Conservation (phyloP, 2,329 filamentous ascomycete species). For the Rutstroemia sp. region DNA sequence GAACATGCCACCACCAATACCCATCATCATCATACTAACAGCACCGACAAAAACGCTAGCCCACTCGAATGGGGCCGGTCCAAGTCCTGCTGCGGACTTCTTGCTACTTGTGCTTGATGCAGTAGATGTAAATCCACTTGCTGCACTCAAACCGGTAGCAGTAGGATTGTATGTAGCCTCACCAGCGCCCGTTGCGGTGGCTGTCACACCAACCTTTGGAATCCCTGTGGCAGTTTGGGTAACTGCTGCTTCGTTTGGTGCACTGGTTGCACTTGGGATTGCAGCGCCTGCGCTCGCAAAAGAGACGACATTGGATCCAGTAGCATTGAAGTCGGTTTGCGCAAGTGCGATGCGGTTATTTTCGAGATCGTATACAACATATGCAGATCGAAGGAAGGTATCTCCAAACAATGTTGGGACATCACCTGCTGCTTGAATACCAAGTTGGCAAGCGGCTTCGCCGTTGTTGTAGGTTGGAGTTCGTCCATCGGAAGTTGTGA, state of each 20-base stretch:
- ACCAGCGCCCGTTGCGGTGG: slow-evolving; percentile 13
- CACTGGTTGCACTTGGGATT: slow-evolving; percentile 22
- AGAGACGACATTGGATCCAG: slow-evolving; percentile 26
- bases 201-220: slow-evolving; percentile 16
- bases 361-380: slow-evolving; percentile 46
- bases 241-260: slow-evolving; percentile 19
- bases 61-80: slow-evolving; percentile 24
- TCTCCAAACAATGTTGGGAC: slow-evolving; percentile 38
- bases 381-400: slow-evolving; percentile 46
- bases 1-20: slow-evolving; percentile 24
- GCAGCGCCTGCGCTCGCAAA: slow-evolving; percentile 24
- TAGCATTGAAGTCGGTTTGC: slow-evolving; percentile 39
- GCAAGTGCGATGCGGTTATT: slow-evolving; percentile 45
- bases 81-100: slow-evolving; percentile 21
- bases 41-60: slow-evolving; percentile 17
- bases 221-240: slow-evolving; percentile 25
- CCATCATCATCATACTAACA: slow-evolving; percentile 17
- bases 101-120: slow-evolving; percentile 8
- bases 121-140: slow-evolving; percentile 20
- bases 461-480: slow-evolving; percentile 25
- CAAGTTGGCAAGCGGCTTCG: slow-evolving; percentile 43
- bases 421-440: slow-evolving; percentile 36
- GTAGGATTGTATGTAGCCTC: slow-evolving; percentile 23
- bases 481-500: slow-evolving; percentile 28
- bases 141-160: slow-evolving; percentile 23